These are phyloP conservation scores for Bretziella fagacearum DNA, from an alignment of 2,329 filamentous ascomycete genomes.

Conservation along the genomic window DNA sequence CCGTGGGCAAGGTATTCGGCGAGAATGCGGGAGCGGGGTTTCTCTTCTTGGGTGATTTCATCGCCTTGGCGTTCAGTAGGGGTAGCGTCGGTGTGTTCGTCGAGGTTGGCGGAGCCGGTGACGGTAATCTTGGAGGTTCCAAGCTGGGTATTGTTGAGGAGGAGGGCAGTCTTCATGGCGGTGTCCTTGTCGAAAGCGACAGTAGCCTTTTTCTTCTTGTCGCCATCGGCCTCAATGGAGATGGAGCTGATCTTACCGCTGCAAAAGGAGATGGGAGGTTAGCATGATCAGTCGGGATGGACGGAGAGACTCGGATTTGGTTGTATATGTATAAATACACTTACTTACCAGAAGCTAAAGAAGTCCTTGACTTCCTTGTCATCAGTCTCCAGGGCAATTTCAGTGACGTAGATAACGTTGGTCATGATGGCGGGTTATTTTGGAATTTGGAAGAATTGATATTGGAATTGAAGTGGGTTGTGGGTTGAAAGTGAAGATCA, in stretches of 20 bases:
- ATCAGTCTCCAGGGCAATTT: constrained; percentile 65
- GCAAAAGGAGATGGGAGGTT: constrained; percentile 8
- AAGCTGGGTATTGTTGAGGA: constrained; percentile 93
- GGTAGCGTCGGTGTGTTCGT: constrained; percentile 38
- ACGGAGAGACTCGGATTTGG: not conserved
- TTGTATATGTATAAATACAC: too few relatives aligned
- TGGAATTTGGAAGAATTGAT: not conserved
- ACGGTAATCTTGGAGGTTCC: constrained; percentile 70
- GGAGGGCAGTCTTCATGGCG: constrained; percentile 87
- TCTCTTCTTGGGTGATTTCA: constrained; percentile 85
- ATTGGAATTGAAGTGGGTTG: not conserved
- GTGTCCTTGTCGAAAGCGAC: constrained; percentile 95
- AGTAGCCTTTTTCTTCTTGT: constrained; percentile 58
- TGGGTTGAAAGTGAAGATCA: not conserved
- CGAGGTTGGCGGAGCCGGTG: constrained; percentile 45
- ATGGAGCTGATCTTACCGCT: constrained; percentile 85
- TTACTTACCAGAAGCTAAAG: constrained; percentile 81
- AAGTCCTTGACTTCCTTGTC: constrained; percentile 92
- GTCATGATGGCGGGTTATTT: constrained; percentile 30
- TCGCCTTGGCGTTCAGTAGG: constrained; percentile 23
- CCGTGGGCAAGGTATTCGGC: constrained; percentile 95
- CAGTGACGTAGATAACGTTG: constrained; percentile 68
- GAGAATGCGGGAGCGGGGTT: constrained; percentile 81
- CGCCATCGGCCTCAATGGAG: constrained; percentile 51
- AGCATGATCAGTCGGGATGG: constrained; percentile 11